A percentile compares a stretch with the other conserved stretches of the same genome.
phyloP scores from a whole-genome alignment of 1,139 yeast genomes.

The Protomyces macrosporus region DNA sequence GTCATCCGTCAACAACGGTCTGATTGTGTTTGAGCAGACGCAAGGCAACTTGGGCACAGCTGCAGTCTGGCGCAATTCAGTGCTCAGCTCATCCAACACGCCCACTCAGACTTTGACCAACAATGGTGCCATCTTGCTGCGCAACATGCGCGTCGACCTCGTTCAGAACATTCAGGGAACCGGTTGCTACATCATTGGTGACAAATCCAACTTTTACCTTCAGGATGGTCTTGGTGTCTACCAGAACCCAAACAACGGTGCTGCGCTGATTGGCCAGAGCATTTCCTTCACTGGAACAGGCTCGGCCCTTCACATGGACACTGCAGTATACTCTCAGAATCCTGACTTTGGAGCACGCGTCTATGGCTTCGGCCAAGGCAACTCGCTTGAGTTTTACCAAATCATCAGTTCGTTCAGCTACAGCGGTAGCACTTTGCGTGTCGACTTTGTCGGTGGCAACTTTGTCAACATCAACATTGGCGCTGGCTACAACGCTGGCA shows the following conservation, averaged over 20 bases:
- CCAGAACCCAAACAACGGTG: constrained; percentile 2
- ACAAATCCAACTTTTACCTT: constrained; percentile 5
- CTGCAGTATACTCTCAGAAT: constrained; percentile 2
- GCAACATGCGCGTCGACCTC: constrained; percentile 9
- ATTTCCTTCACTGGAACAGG: constrained; percentile 1
- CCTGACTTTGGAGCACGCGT: constrained; percentile 5
- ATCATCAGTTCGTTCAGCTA: not conserved
- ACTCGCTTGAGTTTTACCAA: constrained; percentile 6
- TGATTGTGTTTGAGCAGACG: constrained; percentile 8
- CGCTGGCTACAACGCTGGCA: not conserved
- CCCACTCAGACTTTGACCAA: not conserved
- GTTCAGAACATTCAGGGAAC: constrained; percentile 11
- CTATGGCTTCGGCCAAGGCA: constrained; percentile 12
- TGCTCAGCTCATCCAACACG: not conserved
- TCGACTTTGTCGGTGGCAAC: not conserved
- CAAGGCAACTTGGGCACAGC: constrained; percentile 9
- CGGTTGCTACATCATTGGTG: constrained; percentile 11
- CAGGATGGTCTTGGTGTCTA: constrained; percentile 8
- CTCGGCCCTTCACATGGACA: constrained; percentile 5
- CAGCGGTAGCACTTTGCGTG: not conserved
- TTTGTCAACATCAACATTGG: constrained; percentile 5
- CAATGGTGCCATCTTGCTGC: constrained; percentile 12
- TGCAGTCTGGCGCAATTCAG: constrained; percentile 4
- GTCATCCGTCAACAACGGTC: constrained; percentile 10
- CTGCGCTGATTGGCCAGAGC: not conserved